Percentiles rank a stretch among this genome's conserved stretches.
These are phyloP conservation scores for Eimeria brunetti DNA, from an alignment of 169 alveolate species.

Conservation along the genomic window DNA sequence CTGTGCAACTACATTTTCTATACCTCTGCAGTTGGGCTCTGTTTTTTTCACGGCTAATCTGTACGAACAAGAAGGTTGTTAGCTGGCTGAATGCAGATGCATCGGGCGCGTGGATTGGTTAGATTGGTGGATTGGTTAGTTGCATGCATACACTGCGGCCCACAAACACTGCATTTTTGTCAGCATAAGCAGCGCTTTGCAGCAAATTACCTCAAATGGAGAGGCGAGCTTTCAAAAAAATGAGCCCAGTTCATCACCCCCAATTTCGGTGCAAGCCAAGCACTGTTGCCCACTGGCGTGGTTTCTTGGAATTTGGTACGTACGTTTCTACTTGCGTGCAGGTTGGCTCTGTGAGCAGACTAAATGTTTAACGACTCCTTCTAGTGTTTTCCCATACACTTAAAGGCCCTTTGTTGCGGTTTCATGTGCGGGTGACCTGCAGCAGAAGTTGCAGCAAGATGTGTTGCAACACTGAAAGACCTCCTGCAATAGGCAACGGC, in stretches of 20 bases:
- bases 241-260: neutral
- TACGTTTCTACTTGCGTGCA: neutral
- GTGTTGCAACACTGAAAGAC: neutral
- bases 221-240: neutral
- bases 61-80: neutral
- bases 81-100: neutral
- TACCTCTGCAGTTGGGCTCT: neutral
- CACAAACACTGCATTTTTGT: neutral
- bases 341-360: neutral
- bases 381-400: neutral
- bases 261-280: neutral
- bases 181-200: neutral
- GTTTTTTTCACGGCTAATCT: neutral
- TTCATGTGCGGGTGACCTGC: neutral
- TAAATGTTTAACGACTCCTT: neutral
- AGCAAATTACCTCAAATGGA: neutral
- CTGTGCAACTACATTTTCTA: neutral
- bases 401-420: neutral
- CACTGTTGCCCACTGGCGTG: neutral
- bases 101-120: neutral
- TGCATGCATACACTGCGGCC: neutral
- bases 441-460: neutral
- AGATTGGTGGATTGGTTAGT: neutral
- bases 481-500: neutral
- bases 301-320: neutral